Conservation (phyloP, 495 filamentous ascomycete species). For the Penicillium nucicola region DNA sequence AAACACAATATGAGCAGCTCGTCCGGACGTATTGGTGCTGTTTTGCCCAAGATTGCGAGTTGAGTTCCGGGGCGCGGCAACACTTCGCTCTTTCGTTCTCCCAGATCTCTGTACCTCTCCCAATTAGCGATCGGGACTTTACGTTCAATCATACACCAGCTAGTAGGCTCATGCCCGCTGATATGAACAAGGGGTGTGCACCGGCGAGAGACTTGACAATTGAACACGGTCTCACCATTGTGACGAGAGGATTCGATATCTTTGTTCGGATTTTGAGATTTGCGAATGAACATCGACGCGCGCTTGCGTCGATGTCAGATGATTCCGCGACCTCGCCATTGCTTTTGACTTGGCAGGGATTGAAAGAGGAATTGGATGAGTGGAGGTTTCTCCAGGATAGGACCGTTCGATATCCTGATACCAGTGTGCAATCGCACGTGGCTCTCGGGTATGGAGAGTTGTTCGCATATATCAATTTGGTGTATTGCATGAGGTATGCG, state of each 20-base stretch:
- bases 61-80: slow-evolving; percentile 43
- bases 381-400: slow-evolving; percentile 40
- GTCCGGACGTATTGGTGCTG: slow-evolving; percentile 47
- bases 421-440: slow-evolving; percentile 39
- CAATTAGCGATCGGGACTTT: slow-evolving; percentile 42
- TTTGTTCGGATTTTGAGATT: slow-evolving; percentile 44
- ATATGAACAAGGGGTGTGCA: slow-evolving; percentile 26
- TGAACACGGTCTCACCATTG: slow-evolving; percentile 38
- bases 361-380: slow-evolving; percentile 40
- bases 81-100: slow-evolving; percentile 44
- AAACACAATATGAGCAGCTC: slow-evolving; percentile 43
- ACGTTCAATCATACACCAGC: slow-evolving; percentile 30
- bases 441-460: slow-evolving; percentile 42
- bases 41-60: slow-evolving; percentile 44
- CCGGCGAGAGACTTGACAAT: slow-evolving; percentile 27
- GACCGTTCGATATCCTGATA: slow-evolving; percentile 38
- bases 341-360: slow-evolving; percentile 27
- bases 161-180: slow-evolving; percentile 33
- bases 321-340: slow-evolving; percentile 15
- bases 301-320: slow-evolving; percentile 17
- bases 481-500: slow-evolving; percentile 43
- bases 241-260: slow-evolving; percentile 43
- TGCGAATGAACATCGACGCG: slow-evolving; percentile 41
- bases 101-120: slow-evolving; percentile 41
- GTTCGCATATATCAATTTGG: slow-evolving; percentile 44